A percentile compares a stretch with the other conserved stretches of the same genome.
These are phyloP conservation scores for Byssoonygena ceratinophila DNA, from an alignment of 2,329 filamentous ascomycete species.

Conservation along the genomic window DNA sequence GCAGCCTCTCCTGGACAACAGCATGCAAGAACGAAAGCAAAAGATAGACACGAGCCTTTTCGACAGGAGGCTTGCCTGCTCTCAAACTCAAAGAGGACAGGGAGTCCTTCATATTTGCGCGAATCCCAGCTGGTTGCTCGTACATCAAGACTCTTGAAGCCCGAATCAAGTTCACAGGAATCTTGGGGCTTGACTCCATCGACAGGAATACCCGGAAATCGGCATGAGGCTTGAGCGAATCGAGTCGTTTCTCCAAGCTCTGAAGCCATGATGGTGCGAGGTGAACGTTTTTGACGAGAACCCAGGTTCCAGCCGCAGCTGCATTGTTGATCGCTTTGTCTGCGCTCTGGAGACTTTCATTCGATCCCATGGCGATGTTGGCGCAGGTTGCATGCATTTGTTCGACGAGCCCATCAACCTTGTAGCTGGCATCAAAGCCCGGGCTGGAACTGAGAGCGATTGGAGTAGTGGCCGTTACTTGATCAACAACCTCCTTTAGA, in stretches of 20 bases:
- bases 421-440: conserved; percentile 97
- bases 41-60: conserved; percentile 80
- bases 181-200: conserved; percentile 95
- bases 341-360: conserved; percentile 80
- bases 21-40: conserved; percentile 90
- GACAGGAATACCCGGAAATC: conserved; percentile 94
- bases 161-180: conserved; percentile 87
- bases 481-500: conserved; percentile 69
- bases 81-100: conserved; percentile 69
- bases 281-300: conserved; percentile 97
- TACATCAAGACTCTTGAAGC: conserved; percentile 94
- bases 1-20: conserved; percentile 84
- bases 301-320: conserved; percentile 86
- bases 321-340: conserved; percentile 93
- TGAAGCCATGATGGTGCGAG: conserved; percentile 92
- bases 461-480: conserved; percentile 73
- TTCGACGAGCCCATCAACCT: conserved; percentile 90
- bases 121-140: conserved; percentile 91
- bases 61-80: conserved; percentile 71
- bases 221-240: conserved; percentile 82
- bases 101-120: conserved; percentile 98
- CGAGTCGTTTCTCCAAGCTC: conserved; percentile 91
- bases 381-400: conserved; percentile 71
- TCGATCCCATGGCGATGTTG: conserved; percentile 98
- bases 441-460: conserved; percentile 89